Percentiles rank a stretch among this genome's conserved stretches.
Conservation (phyloP, 2,329 filamentous ascomycete species). For the Verticillium dahliae region DNA sequence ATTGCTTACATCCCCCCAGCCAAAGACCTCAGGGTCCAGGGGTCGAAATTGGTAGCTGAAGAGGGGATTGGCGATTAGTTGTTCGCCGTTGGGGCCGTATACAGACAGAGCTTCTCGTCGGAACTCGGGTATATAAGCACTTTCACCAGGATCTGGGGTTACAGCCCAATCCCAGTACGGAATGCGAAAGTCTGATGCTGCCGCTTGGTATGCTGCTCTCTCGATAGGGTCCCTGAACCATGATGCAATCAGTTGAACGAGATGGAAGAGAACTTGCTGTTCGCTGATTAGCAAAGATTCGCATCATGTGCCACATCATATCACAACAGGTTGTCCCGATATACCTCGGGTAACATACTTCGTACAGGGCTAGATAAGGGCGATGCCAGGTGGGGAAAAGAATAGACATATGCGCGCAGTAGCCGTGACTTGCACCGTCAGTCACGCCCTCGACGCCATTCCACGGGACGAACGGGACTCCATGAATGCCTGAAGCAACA, state of each 20-base stretch:
- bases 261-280: conserved; percentile 30
- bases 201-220: conserved; percentile 41
- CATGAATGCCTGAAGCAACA: conserved; percentile 62
- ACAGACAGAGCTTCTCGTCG: conserved; percentile 45
- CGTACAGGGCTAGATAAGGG: conserved; percentile 62
- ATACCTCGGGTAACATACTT: conserved; percentile 29
- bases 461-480: conserved; percentile 58
- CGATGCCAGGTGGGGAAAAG: conserved; percentile 81
- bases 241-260: conserved; percentile 34
- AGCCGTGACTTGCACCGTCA: conserved; percentile 55
- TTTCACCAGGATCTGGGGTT: conserved; percentile 38
- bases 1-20: conserved; percentile 46
- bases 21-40: conserved; percentile 50
- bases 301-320: neutral
- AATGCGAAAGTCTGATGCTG: conserved; percentile 45
- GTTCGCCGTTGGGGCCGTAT: conserved; percentile 48
- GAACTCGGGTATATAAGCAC: conserved; percentile 35
- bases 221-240: conserved; percentile 38
- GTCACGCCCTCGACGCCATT: conserved; percentile 39
- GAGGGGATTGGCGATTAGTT: conserved; percentile 55
- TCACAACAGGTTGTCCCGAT: neutral
- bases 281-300: conserved; percentile 1
- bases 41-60: conserved; percentile 56
- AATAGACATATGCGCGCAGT: conserved; percentile 70
- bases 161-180: conserved; percentile 57